A percentile compares a stretch with the other conserved stretches of the same genome.
phyloP scores from a whole-genome alignment of 2,329 filamentous ascomycete species.

The Nemania diffusa region DNA sequence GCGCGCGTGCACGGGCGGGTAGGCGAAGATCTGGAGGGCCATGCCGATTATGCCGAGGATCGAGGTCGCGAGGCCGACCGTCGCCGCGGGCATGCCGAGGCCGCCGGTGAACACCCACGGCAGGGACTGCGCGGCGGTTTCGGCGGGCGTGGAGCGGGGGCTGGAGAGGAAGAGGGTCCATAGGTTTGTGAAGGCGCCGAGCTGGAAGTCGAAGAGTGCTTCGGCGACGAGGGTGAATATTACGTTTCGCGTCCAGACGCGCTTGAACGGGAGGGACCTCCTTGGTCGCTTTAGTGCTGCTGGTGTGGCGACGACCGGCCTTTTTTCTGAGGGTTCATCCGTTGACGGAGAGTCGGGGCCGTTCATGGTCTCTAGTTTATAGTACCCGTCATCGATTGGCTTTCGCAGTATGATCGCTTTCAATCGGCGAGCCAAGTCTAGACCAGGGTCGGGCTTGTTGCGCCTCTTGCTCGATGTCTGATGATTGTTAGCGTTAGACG shows the following conservation, averaged over 20 bases:
- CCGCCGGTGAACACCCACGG: constrained; percentile 71
- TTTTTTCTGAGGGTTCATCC: constrained; percentile 23
- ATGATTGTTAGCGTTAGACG: constrained; percentile 2
- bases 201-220: constrained; percentile 77
- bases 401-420: constrained; percentile 47
- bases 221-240: constrained; percentile 68
- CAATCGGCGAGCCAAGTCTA: constrained; percentile 51
- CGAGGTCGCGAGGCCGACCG: constrained; percentile 75
- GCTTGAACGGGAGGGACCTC: constrained; percentile 52
- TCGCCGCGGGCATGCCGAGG: constrained; percentile 72
- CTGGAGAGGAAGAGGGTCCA: constrained; percentile 77
- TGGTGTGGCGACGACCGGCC: constrained; percentile 37
- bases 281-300: constrained; percentile 48
- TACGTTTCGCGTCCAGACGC: constrained; percentile 60
- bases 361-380: constrained; percentile 44
- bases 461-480: constrained; percentile 60
- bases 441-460: constrained; percentile 58
- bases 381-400: constrained; percentile 47
- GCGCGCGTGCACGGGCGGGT: constrained; percentile 71
- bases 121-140: constrained; percentile 50
- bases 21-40: constrained; percentile 73
- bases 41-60: constrained; percentile 77
- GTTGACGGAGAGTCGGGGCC: constrained; percentile 16
- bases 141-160: constrained; percentile 59
- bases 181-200: constrained; percentile 74